Base-by-base conservation (phyloP, 2,329 filamentous ascomycete species). In the Capronia americana region DNA sequence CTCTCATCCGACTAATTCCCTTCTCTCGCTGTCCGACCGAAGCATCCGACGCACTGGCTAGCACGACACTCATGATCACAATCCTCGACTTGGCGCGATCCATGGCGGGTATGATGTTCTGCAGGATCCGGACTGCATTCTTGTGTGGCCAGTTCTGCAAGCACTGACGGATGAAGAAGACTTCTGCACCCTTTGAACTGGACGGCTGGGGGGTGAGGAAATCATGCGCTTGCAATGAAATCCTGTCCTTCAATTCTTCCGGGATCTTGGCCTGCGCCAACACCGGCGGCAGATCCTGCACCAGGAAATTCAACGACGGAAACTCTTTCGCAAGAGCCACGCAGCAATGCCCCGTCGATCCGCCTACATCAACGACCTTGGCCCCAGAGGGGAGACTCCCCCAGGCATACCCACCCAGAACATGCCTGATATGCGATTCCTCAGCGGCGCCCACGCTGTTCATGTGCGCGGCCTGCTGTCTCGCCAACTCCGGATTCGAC, bases 121-220 rank as follows among this genome's bases (percentile, higher is more conserved):
- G 38, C 57, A 59, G 17, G 57, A 59, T 50, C 17, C 28, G 41
- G 12, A 41, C 20, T 14, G 57, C 57, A 24, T 50, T 24, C 14
- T 10, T 24, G 17, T 50, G 38, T 4, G 38, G 26, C 57, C 57
- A 59, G 20, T 59, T 59, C 57, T 59, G 57, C 23, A 59, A 24
- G 30, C 57, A 59, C 41, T 59, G 57, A 12, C 57, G 57, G 12
- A 59, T 59, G 24, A 59, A 59, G 44, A 59, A 59, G n/a, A 59
- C 57, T 5, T 59, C 57, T 10, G 57, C 57, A 7, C 38, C 44
- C 11, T 23, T 14, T 28, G 23, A 32, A 28, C 38, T 34, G 14
- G 38, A 12, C 11, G 57, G 57, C 26, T 59, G 57, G 23, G 57
- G 57, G 10, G 41, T 44, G 14, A 59, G 28, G 26, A 59, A 59